Evolutionary conservation across 2,329 filamentous ascomycete genomes (phyloP).

Genomic region (Stagonosporopsis cucurbitacearum): DNA sequence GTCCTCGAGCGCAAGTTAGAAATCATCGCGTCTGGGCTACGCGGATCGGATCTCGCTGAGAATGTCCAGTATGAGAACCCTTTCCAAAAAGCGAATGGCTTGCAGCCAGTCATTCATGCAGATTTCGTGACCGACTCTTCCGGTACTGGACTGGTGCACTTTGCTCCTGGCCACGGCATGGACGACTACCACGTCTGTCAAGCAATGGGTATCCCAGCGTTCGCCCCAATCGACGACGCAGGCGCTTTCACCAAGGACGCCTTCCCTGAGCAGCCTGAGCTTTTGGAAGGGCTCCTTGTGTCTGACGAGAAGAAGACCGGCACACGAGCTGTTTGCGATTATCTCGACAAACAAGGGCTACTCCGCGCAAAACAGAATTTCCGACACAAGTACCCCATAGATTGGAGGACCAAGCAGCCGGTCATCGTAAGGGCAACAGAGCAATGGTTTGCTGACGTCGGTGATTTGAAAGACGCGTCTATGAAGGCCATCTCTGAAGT

Average conservation of each 20-base stretch:
- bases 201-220: conserved; percentile 70
- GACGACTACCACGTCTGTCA: conserved; percentile 90
- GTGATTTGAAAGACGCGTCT: conserved; percentile 76
- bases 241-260: conserved; percentile 83
- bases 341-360: conserved; percentile 60
- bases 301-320: conserved; percentile 65
- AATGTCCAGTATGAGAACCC: conserved; percentile 71
- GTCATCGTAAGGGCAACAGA: conserved; percentile 91
- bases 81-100: conserved; percentile 65
- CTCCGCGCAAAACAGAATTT: conserved; percentile 75
- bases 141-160: conserved; percentile 94
- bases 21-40: conserved; percentile 63
- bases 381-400: conserved; percentile 94
- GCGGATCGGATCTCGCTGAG: conserved; percentile 69
- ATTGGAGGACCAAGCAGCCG: conserved; percentile 94
- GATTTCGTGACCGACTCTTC: conserved; percentile 89
- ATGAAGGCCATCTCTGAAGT: conserved; percentile 74
- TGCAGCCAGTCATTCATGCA: conserved; percentile 78
- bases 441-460: conserved; percentile 97
- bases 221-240: conserved; percentile 82
- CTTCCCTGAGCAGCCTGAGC: conserved; percentile 70
- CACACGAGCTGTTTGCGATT: conserved; percentile 68
- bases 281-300: conserved; percentile 75
- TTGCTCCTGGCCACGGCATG: conserved; percentile 93
- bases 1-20: conserved; percentile 46